These are phyloP conservation scores for Santalum album DNA, from an alignment of 164 flowering plant species.

Conservation along the genomic window DNA sequence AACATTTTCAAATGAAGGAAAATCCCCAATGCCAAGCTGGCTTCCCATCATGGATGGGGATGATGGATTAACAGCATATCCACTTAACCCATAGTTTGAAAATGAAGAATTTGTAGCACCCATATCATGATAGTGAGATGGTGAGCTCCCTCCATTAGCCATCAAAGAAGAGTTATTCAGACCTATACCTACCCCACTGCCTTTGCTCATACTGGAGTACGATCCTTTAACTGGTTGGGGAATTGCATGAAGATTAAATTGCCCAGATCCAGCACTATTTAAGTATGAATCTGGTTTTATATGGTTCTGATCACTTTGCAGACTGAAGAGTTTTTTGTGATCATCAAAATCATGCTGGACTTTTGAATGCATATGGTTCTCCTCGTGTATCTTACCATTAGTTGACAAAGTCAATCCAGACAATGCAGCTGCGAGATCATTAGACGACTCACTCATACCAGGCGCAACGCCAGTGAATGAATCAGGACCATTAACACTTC, in stretches of 20 bases:
- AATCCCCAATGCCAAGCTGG: constrained; percentile 42
- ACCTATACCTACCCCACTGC: too few species aligned
- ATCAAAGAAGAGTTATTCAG: too few species aligned
- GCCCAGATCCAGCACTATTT: constrained; percentile 32
- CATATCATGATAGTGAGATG: constrained; percentile 34
- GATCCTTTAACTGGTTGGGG: too few species aligned
- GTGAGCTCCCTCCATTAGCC: constrained; percentile 45
- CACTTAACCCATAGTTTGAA: constrained; percentile 44
- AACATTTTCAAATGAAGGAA: constrained; percentile 57
- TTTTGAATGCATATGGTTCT: constrained; percentile 27
- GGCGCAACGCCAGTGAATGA: constrained; percentile 36
- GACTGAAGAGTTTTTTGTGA: constrained; percentile 31
- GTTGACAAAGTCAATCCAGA: constrained; percentile 65
- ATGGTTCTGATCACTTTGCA: constrained; percentile 37
- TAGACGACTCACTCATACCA: constrained; percentile 32
- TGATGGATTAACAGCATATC: constrained; percentile 46
- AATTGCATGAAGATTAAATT: too few species aligned
- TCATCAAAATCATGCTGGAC: constrained; percentile 33
- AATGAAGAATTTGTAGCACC: constrained; percentile 34
- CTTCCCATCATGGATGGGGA: constrained; percentile 46
- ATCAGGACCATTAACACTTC: constrained; percentile 26
- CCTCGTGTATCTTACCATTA: constrained; percentile 33
- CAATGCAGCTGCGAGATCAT: constrained; percentile 52
- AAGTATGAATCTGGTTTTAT: constrained; percentile 32
- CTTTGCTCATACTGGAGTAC: too few species aligned